Evolutionary conservation across 306 rosid species (phyloP).

Genomic region (Gillenia trifoliata): DNA sequence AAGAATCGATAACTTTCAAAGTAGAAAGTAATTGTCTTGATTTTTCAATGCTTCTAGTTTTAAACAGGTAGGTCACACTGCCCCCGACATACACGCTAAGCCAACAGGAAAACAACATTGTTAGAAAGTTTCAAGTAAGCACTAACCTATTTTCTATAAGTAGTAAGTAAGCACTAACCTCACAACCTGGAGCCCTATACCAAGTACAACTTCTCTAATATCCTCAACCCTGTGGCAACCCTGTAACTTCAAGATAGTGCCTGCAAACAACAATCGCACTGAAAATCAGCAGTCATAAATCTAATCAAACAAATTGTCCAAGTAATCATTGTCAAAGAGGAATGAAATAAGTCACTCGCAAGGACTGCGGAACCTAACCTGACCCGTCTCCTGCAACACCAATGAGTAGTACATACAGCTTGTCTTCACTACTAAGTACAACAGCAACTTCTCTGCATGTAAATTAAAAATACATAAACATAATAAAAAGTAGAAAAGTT

Average conservation of each 20-base stretch:
- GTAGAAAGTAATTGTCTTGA: constrained; percentile 57
- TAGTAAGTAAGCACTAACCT: constrained; percentile 55
- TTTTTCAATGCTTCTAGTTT: constrained; percentile 69
- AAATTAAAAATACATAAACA: constrained; percentile 15
- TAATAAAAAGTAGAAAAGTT: not conserved
- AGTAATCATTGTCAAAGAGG: not conserved
- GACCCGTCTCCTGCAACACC: constrained; percentile 48
- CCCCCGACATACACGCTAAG: constrained; percentile 54
- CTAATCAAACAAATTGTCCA: constrained; percentile 12
- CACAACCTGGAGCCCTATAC: constrained; percentile 81
- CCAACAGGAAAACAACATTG: constrained; percentile 17
- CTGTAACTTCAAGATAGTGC: constrained; percentile 31
- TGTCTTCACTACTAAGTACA: constrained; percentile 66
- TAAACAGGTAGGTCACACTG: constrained; percentile 55
- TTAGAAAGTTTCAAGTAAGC: constrained; percentile 10
- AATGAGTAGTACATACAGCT: constrained; percentile 66
- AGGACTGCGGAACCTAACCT: constrained; percentile 47
- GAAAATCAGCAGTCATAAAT: constrained; percentile 4
- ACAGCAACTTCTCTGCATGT: constrained; percentile 70
- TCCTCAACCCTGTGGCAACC: constrained; percentile 68
- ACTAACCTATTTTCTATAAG: not conserved
- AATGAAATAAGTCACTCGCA: constrained; percentile 18
- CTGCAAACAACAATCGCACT: constrained; percentile 32
- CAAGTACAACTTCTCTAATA: constrained; percentile 67
- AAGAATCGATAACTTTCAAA: constrained; percentile 46